Percentiles rank a stretch among this genome's conserved stretches.
phyloP scores from a whole-genome alignment of 129 eudicot species.

The Erigeron canadensis region DNA sequence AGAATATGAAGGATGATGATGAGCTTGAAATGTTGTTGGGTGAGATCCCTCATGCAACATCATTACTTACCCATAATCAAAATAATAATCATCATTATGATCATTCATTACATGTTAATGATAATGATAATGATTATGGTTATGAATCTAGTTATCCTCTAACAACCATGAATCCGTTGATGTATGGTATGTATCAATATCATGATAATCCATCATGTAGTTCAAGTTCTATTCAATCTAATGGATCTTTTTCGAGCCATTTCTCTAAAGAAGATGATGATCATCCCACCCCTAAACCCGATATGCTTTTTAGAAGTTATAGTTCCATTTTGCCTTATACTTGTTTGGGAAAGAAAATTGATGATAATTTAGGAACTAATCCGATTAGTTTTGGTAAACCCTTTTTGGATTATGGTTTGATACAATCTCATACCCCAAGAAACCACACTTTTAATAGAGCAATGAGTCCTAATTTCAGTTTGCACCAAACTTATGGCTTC shows the following conservation, averaged over 20 bases:
- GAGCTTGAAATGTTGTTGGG: conserved; percentile 76
- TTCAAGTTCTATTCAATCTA: conserved; percentile 42
- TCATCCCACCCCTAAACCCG: conserved; percentile 37
- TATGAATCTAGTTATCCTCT: conserved; percentile 25
- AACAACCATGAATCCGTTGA: conserved; percentile 33
- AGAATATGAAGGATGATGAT: conserved; percentile 62
- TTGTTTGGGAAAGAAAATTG: conserved; percentile 28
- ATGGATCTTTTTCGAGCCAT: conserved; percentile 50
- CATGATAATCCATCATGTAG: conserved; percentile 49
- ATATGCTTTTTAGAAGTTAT: conserved; percentile 31
- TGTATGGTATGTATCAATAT: conserved; percentile 39
- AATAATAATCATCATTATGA: conserved; percentile 16
- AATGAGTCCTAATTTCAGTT: conserved; percentile 34
- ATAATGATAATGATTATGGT: conserved; percentile 9
- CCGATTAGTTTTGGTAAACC: conserved; percentile 33
- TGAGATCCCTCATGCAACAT: conserved; percentile 84
- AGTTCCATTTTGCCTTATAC: conserved; percentile 34
- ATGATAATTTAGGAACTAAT: conserved; percentile 20
- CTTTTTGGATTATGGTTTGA: conserved; percentile 24
- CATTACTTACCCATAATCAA: conserved; percentile 39
- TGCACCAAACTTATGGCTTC: conserved; percentile 33
- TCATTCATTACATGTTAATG: conserved; percentile 27
- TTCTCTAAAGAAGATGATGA: conserved; percentile 39
- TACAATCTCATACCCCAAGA: conserved; percentile 25
- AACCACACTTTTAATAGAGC: conserved; percentile 32